These are phyloP conservation scores for Leersia perrieri DNA, from an alignment of 176 grass and related monocot species.

Conservation along the genomic window DNA sequence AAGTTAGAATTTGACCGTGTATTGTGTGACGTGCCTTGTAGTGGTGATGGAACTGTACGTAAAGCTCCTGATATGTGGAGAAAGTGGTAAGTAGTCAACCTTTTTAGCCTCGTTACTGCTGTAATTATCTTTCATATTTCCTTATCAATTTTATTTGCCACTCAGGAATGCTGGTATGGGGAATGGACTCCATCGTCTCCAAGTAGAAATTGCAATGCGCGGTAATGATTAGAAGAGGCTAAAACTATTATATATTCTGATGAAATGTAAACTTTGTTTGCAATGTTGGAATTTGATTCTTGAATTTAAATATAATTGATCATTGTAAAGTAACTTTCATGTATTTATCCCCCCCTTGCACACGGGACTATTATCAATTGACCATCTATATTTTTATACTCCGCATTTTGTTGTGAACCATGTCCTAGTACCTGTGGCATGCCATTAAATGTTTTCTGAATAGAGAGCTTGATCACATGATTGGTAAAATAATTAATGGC, in stretches of 20 bases:
- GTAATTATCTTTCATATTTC: constrained; percentile 17
- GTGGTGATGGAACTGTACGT: constrained; percentile 92
- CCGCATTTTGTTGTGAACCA: not conserved
- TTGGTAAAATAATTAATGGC: not conserved
- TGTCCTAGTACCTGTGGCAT: not conserved
- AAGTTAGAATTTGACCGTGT: constrained; percentile 82
- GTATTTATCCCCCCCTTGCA: not conserved
- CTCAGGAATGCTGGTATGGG: constrained; percentile 95
- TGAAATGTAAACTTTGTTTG: constrained; percentile 23
- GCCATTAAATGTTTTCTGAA: constrained; percentile 19
- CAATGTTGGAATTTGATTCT: constrained; percentile 1
- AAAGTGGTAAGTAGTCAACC: constrained; percentile 66
- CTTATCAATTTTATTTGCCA: constrained; percentile 29
- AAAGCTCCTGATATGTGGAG: constrained; percentile 99
- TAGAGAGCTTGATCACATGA: constrained; percentile 2
- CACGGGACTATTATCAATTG: not conserved
- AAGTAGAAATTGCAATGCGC: constrained; percentile 94
- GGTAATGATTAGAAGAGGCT: constrained; percentile 47
- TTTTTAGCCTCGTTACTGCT: not conserved
- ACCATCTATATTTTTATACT: not conserved
- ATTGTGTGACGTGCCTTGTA: constrained; percentile 96
- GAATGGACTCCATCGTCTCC: constrained; percentile 90
- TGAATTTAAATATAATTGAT: not conserved
- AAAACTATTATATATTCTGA: constrained; percentile 14
- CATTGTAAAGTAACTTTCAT: constrained; percentile 3